Conservation (phyloP, 1,284 basidiomycete genomes). For the Pseudozyma hubeiensis region DNA sequence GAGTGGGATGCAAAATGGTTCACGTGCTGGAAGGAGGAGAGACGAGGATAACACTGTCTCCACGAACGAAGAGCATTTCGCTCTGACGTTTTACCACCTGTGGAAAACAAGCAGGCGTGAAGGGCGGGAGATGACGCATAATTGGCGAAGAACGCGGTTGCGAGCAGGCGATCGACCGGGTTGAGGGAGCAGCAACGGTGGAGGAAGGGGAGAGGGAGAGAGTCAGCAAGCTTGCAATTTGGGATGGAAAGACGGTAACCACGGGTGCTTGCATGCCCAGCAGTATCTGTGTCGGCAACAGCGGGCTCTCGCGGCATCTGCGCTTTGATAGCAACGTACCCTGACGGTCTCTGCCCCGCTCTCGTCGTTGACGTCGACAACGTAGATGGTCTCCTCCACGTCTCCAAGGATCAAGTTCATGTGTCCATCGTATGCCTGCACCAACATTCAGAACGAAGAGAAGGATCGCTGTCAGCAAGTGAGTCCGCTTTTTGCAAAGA, state of each 20-base stretch:
- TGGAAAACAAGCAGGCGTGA: neutral
- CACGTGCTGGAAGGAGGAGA: conserved; percentile 55
- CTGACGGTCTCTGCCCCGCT: conserved; percentile 70
- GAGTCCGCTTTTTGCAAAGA: neutral
- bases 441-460: neutral
- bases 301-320: no score
- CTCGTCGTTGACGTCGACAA: conserved; percentile 69
- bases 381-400: conserved; percentile 81
- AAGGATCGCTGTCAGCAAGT: neutral
- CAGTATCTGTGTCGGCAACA: no score
- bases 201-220: neutral
- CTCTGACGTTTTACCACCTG: conserved; percentile 92
- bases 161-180: neutral
- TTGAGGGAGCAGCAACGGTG: neutral
- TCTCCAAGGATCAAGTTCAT: conserved; percentile 99
- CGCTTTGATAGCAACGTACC: conserved; percentile 63
- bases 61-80: conserved; percentile 98
- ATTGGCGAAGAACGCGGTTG: neutral
- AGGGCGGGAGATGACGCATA: neutral
- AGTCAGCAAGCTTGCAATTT: no score
- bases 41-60: conserved; percentile 71
- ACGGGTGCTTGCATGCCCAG: no score
- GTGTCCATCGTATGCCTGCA: conserved; percentile 91
- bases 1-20: neutral
- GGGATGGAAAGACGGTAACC: no score